phyloP scores from a whole-genome alignment of 2,329 filamentous ascomycete genomes.

The Botrytis cinerea region DNA sequence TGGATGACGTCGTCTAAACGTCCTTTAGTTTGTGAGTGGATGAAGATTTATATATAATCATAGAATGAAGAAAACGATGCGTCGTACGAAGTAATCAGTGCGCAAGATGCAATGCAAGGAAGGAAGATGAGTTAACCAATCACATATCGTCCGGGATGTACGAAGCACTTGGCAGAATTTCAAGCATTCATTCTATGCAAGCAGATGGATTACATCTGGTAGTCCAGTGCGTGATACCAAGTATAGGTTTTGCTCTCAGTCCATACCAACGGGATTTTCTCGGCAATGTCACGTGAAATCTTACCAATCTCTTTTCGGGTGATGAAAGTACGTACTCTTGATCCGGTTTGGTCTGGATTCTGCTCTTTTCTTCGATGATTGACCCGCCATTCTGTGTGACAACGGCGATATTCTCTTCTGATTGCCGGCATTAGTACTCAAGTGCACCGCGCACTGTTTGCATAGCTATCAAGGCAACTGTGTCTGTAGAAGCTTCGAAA shows the following conservation, averaged over 20 bases:
- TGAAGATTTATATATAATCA: neutral
- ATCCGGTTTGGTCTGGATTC: neutral
- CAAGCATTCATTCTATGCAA: neutral
- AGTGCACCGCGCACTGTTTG: neutral
- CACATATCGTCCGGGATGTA: neutral
- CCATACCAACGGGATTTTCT: neutral
- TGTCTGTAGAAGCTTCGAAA: slow-evolving; percentile 1
- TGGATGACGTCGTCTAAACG: neutral
- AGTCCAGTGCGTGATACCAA: neutral
- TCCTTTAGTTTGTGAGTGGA: neutral
- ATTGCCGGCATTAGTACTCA: neutral
- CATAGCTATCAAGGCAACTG: neutral
- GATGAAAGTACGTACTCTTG: neutral
- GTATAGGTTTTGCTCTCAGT: neutral
- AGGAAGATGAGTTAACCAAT: neutral
- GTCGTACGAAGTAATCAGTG: neutral
- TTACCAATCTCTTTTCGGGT: neutral
- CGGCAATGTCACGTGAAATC: neutral
- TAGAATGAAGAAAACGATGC: neutral
- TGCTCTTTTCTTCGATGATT: neutral
- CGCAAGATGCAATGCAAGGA: neutral
- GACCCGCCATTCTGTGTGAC: neutral
- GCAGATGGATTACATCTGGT: neutral
- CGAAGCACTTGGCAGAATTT: neutral
- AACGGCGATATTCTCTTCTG: neutral